Evolutionary conservation across 108 stramenopile genomes (phyloP).

Genomic region (Seminavis robusta): DNA sequence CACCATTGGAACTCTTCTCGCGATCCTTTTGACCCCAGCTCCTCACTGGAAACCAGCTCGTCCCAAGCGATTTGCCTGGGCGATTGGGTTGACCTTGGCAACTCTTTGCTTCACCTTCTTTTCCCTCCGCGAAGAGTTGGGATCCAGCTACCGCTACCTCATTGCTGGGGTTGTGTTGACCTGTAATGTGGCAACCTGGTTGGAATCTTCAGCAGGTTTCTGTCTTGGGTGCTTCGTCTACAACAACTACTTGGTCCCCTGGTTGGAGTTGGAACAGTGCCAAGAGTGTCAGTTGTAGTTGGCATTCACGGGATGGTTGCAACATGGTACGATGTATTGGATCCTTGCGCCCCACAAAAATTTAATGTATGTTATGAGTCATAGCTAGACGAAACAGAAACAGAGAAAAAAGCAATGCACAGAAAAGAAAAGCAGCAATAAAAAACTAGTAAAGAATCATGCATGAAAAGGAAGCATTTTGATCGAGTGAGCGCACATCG

Average conservation of each 20-base stretch:
- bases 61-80: constrained; percentile 57
- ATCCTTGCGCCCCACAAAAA: no score
- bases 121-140: constrained; percentile 19
- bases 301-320: no score
- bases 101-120: constrained; percentile 25
- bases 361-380: no score
- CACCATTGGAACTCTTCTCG: constrained; percentile 23
- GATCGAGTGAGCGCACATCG: no score
- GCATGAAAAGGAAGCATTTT: no score
- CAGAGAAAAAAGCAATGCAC: no score
- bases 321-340: no score
- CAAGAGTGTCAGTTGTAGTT: constrained; percentile 51
- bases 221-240: constrained; percentile 56
- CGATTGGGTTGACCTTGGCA: constrained; percentile 40
- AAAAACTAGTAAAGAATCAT: no score
- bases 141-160: constrained; percentile 3
- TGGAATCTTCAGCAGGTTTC: constrained; percentile 47
- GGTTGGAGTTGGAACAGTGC: constrained; percentile 38
- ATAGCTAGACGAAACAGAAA: no score
- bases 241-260: constrained; percentile 35
- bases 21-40: constrained; percentile 22
- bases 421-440: no score
- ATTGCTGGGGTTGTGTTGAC: constrained; percentile 25
- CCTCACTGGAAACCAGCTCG: constrained; percentile 54
- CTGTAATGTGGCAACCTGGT: constrained; percentile 47